Base-by-base conservation (phyloP, 208 protist species). In the Leishmania guyanensis region DNA sequence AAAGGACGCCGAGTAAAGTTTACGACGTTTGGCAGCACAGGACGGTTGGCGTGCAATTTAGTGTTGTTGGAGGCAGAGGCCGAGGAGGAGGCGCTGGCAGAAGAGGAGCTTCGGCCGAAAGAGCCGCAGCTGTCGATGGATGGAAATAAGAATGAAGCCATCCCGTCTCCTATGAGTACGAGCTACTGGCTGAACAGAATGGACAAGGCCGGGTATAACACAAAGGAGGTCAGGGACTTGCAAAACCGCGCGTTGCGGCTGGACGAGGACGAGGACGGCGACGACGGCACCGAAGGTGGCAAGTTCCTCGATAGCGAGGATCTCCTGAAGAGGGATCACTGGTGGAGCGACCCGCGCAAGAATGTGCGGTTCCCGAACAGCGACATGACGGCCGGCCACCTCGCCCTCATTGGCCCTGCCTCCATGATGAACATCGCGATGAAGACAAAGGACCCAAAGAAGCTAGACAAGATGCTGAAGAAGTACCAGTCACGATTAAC, bases 341-440 rank as follows among this genome's bases (percentile, higher is more conserved):
- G 95, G 93, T 98, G 90, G 85, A 94, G 88, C 76, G 95, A 98
- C 84, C 92, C 92, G 60, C 85, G 89, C 70, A 96, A 94, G 86
- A 98, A 98, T 77, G 85, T 90, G 5, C 79, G 84, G 26, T 89
- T 98, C 46, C 93, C 93, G 3, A 95, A 94, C 84, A 94, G 89
- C 83, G 91, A 97, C 84, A 87, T 96, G 76, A 95, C 91, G 33
- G 88, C 89, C 12, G 92, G 95, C 10, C 89, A 96, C 83, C 87
- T 98, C 56, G 90, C 92, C 62, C 83, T 95, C 68, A 94, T 96
- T 69, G 91, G 91, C 3, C 95, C 95, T 39, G 93, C 95, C 3
- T 95, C 93, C 36, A 96, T 97, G 91, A 93, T 98, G 95, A 96
- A 96, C 81, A 89, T 95, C 56, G 95, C 93, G 29, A 88, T 94